These are phyloP conservation scores for Crithidia thermophila DNA, from an alignment of 208 protist species.

Conservation along the genomic window DNA sequence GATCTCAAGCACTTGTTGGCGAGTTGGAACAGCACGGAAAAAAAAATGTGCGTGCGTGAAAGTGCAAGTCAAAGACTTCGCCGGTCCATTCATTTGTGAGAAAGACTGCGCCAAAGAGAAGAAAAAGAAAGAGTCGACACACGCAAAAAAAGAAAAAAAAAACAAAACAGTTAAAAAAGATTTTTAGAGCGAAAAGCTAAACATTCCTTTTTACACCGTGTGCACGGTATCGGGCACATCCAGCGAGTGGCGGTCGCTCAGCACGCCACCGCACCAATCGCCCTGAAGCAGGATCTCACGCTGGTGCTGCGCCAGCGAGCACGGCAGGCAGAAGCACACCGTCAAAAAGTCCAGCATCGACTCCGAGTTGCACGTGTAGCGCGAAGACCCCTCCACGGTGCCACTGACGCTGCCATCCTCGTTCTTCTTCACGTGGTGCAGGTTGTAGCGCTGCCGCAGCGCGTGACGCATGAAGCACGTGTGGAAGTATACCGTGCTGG, in stretches of 20 bases:
- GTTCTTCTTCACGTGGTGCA: constrained; percentile 3
- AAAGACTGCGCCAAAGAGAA: neutral
- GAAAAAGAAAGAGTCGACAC: neutral
- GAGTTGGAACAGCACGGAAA: too few relatives aligned
- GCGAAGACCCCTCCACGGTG: too few relatives aligned
- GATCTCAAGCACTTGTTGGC: too few relatives aligned
- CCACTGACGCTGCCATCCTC: neutral
- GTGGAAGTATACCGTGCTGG: constrained; percentile 7
- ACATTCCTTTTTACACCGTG: constrained; percentile 21
- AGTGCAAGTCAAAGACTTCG: too few relatives aligned
- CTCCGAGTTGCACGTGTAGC: neutral
- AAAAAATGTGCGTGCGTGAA: too few relatives aligned
- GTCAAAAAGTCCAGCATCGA: constrained; percentile 6
- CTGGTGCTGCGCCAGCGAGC: constrained; percentile 30
- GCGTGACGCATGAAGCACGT: constrained; percentile 21
- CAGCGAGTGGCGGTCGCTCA: constrained; percentile 23
- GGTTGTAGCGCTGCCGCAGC: constrained; percentile 27
- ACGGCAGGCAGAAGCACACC: constrained; percentile 11
- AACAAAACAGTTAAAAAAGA: constrained; percentile 6
- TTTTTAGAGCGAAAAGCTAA: too few relatives aligned
- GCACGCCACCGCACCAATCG: constrained; percentile 29
- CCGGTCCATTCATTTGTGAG: too few relatives aligned
- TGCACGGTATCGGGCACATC: constrained; percentile 2
- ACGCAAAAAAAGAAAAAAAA: constrained; percentile 11
- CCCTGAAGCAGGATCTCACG: constrained; percentile 24